These are phyloP conservation scores for Colletotrichum trifolii DNA, from an alignment of 2,329 filamentous ascomycete species.

Conservation along the genomic window DNA sequence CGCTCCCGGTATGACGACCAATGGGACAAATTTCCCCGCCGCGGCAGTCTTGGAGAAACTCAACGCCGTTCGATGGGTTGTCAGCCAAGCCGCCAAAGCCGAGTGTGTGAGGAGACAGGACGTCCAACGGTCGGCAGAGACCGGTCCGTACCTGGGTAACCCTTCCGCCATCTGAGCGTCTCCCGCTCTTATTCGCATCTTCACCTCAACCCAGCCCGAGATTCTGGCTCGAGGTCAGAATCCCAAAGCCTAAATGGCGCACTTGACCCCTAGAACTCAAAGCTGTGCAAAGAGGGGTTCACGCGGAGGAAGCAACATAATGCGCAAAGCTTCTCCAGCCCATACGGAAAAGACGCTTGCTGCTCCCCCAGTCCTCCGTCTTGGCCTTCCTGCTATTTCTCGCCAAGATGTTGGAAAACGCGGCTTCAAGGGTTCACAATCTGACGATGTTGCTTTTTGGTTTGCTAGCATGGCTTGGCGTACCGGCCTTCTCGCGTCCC, in stretches of 20 bases:
- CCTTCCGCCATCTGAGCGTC: not conserved
- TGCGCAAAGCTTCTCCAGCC: not conserved
- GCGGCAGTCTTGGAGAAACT: slow-evolving; percentile 11
- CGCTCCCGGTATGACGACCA: not conserved
- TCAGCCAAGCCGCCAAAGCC: slow-evolving; percentile 25
- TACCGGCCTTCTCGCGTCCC: not conserved
- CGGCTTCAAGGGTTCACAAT: slow-evolving; percentile 16
- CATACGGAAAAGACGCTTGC: not conserved
- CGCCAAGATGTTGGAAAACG: slow-evolving; percentile 15
- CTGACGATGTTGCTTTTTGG: slow-evolving; percentile 20
- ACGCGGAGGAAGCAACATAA: not conserved
- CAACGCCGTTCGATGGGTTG: slow-evolving; percentile 26
- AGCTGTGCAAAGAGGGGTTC: slow-evolving; percentile 8
- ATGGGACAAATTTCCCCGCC: slow-evolving; percentile 15
- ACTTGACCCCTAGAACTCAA: not conserved
- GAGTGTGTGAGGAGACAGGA: not conserved
- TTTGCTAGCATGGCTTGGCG: slow-evolving; percentile 22
- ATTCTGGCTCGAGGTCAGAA: not conserved
- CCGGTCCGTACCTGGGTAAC: not conserved
- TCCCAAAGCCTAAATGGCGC: not conserved
- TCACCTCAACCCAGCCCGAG: not conserved
- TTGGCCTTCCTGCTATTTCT: slow-evolving; percentile 2
- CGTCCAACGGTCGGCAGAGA: not conserved
- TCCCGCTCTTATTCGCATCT: slow-evolving; percentile 1
- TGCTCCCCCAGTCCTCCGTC: not conserved